Evolutionary conservation across 441 rosid genomes (phyloP).

Genomic region (Breynia disticha): DNA sequence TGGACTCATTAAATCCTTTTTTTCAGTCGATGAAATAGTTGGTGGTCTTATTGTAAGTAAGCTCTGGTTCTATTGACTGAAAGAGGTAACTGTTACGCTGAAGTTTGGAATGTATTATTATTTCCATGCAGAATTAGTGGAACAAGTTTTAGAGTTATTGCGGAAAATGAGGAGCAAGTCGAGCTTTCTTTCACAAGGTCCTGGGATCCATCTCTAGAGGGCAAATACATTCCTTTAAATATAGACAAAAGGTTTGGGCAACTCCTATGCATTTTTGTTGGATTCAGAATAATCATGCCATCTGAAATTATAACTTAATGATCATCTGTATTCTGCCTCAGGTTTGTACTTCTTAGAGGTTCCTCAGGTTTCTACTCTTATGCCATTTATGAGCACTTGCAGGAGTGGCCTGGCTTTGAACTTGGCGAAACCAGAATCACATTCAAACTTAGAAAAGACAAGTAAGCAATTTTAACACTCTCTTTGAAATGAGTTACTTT

Average conservation of each 20-base stretch:
- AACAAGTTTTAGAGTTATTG: constrained; percentile 49
- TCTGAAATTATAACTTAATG: background rate
- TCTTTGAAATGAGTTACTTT: background rate
- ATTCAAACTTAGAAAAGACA: constrained; percentile 85
- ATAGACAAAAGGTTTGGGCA: constrained; percentile 58
- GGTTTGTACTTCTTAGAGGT: constrained; percentile 22
- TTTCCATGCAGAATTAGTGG: constrained; percentile 55
- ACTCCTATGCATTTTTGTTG: too few species aligned
- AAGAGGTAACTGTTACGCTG: too few species aligned
- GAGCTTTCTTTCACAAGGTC: constrained; percentile 76
- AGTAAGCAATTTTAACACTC: constrained; percentile 25
- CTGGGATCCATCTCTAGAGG: constrained; percentile 51
- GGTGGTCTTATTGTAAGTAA: background rate
- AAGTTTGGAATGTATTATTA: background rate
- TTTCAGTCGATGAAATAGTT: too few species aligned
- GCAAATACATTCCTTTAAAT: constrained; percentile 53
- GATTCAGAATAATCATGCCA: too few species aligned
- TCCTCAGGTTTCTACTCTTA: constrained; percentile 77
- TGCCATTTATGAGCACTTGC: constrained; percentile 56
- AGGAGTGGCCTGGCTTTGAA: constrained; percentile 72
- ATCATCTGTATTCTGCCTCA: background rate
- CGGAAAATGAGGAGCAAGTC: constrained; percentile 61
- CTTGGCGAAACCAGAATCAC: constrained; percentile 68
- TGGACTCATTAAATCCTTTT: too few species aligned
- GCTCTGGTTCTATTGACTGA: background rate